Base-by-base conservation (phyloP, 208 protist genomes). In the Angomonas ambiguus region DNA sequence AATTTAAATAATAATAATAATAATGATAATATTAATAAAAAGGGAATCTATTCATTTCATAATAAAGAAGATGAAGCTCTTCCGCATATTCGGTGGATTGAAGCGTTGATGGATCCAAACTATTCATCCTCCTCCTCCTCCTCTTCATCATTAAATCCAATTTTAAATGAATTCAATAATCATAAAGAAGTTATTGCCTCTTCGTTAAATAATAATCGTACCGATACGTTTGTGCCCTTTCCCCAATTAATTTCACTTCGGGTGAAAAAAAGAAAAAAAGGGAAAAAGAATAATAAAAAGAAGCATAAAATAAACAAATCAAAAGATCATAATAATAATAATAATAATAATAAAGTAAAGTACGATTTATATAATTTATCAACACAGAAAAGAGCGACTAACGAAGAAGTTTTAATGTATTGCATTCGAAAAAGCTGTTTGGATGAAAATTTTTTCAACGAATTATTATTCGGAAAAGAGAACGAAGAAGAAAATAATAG, bases 371-470 rank as follows among this genome's bases (percentile, higher is more conserved):
- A 85, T 66, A 92, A 95, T 66, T 57, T 67, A 1, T 66, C 69
- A 4, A 92, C 86, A 16, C 68, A 59, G 6, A 61, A 63, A 28
- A 57, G 61, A 24, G 86, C 89, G 20, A 92, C 84, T 1, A 80
- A 91, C 34, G 74, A 75, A 30, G 82, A 82, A 20, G 77, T 79
- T 66, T 71, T 92, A 34, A 73, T 76, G 1, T 88, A 76, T 62
- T 83, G 84, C 2, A 63, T 95, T 18, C 89, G 86, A 6, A 83
- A 74, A 55, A 91, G 80, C 71, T 90, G 85, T 22, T 22, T 18
- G 18, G 30, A 65, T 49, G 30, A 57, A 65, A 16, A 45, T 45
- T 45, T 45, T 45, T 45, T 45, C 38, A 45, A 8, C 8, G 11
- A 45, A 16, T 16, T 45, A 16, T 45, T 5, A 10, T 56, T 27